These are phyloP conservation scores for Aureobasidium namibiae DNA, from an alignment of 2,329 filamentous ascomycete genomes.

Conservation along the genomic window DNA sequence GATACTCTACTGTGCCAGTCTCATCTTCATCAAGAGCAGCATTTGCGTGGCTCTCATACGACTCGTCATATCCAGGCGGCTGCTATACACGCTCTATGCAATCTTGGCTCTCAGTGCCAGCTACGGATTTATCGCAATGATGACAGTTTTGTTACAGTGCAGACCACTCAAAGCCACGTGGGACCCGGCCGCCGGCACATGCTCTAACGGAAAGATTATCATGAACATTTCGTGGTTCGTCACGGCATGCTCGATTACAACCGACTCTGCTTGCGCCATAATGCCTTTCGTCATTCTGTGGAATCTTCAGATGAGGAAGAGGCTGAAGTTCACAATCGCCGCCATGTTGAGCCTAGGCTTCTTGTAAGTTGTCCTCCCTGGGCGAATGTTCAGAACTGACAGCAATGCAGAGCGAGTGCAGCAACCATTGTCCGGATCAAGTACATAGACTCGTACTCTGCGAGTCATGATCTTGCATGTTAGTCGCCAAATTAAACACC, in stretches of 20 bases:
- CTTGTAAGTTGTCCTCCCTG: neutral
- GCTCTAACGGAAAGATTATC: neutral
- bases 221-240: constrained; percentile 11
- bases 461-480: neutral
- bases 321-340: constrained; percentile 8
- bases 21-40: constrained; percentile 13
- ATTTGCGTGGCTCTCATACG: constrained; percentile 13
- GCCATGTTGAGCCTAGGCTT: constrained; percentile 8
- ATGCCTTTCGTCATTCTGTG: constrained; percentile 11
- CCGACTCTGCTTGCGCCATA: constrained; percentile 9
- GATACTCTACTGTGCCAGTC: constrained; percentile 4
- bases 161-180: neutral
- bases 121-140: constrained; percentile 3
- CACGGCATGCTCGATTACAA: constrained; percentile 7
- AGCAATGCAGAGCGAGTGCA: neutral
- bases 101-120: constrained; percentile 4
- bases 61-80: neutral
- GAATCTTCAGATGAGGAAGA: constrained; percentile 8
- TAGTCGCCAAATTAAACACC: neutral
- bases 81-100: constrained; percentile 4
- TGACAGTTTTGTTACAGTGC: neutral
- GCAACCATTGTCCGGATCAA: constrained; percentile 9
- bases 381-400: neutral
- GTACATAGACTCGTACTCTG: constrained; percentile 1
- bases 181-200: constrained; percentile 2